Evolutionary conservation across 176 grass and related monocot species (phyloP).

Genomic region (Zea mays): Zm-B73-REFERENCE-NAM-5.0 NC_050103.1:365001-365500

Average conservation of each 20-base stretch:
- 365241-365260: not conserved
- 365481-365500: too few relatives aligned
- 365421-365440: too few relatives aligned
- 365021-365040: not conserved
- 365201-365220: not conserved
- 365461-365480: too few relatives aligned
- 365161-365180: not conserved
- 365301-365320: too few relatives aligned
- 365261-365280: too few relatives aligned
- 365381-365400: too few relatives aligned
- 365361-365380: too few relatives aligned
- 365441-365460: too few relatives aligned
- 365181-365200: not conserved
- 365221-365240: not conserved
- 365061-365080: not conserved
- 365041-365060: not conserved
- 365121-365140: not conserved
- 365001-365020: constrained; percentile 15
- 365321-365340: too few relatives aligned
- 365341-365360: too few relatives aligned
- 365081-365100: not conserved
- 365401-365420: too few relatives aligned
- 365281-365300: too few relatives aligned
- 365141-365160: not conserved
- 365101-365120: not conserved